Conservation (phyloP, 2,329 filamentous ascomycete genomes). For the Botryosphaeria dothidea region DNA sequence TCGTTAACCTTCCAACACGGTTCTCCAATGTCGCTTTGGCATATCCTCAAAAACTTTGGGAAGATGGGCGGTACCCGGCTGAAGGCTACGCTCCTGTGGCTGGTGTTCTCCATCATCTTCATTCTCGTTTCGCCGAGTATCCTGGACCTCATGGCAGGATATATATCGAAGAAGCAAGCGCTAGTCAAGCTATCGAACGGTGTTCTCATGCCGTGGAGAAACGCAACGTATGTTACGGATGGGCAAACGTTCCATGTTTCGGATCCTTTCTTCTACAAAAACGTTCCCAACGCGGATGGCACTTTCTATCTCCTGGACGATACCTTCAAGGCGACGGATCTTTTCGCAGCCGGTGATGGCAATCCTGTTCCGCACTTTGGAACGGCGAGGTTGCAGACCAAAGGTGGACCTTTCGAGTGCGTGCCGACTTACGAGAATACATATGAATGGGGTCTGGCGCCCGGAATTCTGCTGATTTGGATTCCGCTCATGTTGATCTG, state of each 20-base stretch:
- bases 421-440: slow-evolving; percentile 2
- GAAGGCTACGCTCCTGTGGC: slow-evolving; percentile 15
- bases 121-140: slow-evolving; percentile 10
- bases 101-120: slow-evolving; percentile 13
- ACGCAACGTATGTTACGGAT: background rate
- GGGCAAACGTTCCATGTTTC: background rate
- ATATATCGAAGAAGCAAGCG: slow-evolving; percentile 11
- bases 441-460: slow-evolving; percentile 14
- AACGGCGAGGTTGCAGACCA: background rate
- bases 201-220: background rate
- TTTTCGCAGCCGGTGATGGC: background rate
- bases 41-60: background rate
- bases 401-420: slow-evolving; percentile 1
- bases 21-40: background rate
- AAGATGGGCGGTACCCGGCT: background rate
- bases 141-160: slow-evolving; percentile 16
- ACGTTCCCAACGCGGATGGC: background rate
- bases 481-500: background rate
- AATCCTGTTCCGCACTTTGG: slow-evolving; percentile 1
- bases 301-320: background rate
- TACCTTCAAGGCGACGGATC: background rate
- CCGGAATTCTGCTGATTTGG: background rate
- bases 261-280: background rate
- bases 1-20: slow-evolving; percentile 1
- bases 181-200: background rate